Evolutionary conservation across 371 early-diverging fungal species (phyloP).

Genomic region (Phascolomyces articulosus): DNA sequence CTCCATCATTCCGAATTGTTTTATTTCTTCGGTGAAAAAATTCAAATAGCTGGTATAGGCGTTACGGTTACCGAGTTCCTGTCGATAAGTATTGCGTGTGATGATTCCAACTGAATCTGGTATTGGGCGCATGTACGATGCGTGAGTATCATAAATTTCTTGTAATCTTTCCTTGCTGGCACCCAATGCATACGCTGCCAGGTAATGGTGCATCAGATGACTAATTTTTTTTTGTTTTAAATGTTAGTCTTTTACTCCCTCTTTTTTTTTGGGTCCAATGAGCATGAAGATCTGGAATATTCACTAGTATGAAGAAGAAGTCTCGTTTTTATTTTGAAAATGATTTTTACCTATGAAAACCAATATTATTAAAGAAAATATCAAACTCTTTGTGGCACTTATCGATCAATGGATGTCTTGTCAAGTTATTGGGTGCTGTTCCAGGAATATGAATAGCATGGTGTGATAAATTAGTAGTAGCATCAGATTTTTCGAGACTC

Average conservation of each 20-base stretch:
- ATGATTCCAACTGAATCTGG: conserved; percentile 28
- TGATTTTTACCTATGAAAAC: conserved; percentile 43
- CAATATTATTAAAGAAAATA: conserved; percentile 42
- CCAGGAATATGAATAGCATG: background rate
- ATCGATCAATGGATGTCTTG: conserved; percentile 17
- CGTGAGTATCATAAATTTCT: conserved; percentile 52
- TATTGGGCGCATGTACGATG: conserved; percentile 30
- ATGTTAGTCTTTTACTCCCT: too few species aligned
- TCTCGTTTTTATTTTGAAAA: background rate
- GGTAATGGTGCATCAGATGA: conserved; percentile 56
- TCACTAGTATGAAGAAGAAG: too few species aligned
- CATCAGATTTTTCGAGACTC: too few species aligned
- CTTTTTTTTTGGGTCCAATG: too few species aligned
- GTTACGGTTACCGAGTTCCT: conserved; percentile 41
- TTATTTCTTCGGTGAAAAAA: conserved; percentile 54
- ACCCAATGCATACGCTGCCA: conserved; percentile 59
- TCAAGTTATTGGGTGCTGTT: background rate
- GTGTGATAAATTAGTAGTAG: background rate
- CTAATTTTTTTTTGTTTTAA: too few species aligned
- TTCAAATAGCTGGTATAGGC: conserved; percentile 48
- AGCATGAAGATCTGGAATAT: background rate
- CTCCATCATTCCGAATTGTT: conserved; percentile 35
- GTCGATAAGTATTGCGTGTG: conserved; percentile 39
- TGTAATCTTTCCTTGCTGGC: conserved; percentile 47
- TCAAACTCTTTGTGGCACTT: conserved; percentile 40